Evolutionary conservation across 2,329 filamentous ascomycete genomes (phyloP).

Genomic region (Sarocladium kiliense): DNA sequence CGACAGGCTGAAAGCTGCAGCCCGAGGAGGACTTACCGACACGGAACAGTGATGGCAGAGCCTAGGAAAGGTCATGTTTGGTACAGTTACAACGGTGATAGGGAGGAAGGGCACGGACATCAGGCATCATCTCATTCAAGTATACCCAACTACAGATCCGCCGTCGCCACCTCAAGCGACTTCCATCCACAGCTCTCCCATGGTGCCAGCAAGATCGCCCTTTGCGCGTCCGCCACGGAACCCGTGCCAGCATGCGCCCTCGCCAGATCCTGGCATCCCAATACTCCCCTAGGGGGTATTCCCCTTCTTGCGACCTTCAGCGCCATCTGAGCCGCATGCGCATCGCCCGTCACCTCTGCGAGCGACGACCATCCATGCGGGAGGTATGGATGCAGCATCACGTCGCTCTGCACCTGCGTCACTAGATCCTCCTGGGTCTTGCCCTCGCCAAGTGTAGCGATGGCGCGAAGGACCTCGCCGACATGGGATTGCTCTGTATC

Average conservation of each 20-base stretch:
- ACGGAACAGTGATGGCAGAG: slow-evolving; percentile 3
- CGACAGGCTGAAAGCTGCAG: slow-evolving; percentile 58
- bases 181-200: slow-evolving; percentile 68
- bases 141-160: slow-evolving; percentile 12
- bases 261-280: slow-evolving; percentile 66
- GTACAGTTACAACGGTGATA: background rate
- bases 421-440: slow-evolving; percentile 46
- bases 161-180: slow-evolving; percentile 35
- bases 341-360: slow-evolving; percentile 50
- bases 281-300: slow-evolving; percentile 64
- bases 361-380: slow-evolving; percentile 78
- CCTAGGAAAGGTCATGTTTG: no score
- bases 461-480: slow-evolving; percentile 68
- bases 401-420: slow-evolving; percentile 65
- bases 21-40: slow-evolving; percentile 29
- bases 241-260: slow-evolving; percentile 71
- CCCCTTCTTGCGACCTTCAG: slow-evolving; percentile 70
- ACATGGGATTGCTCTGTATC: slow-evolving; percentile 63
- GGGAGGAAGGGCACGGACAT: slow-evolving; percentile 6
- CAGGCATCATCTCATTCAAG: slow-evolving; percentile 11
- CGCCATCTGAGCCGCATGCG: slow-evolving; percentile 68
- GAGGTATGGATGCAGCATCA: slow-evolving; percentile 76
- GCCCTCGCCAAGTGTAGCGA: slow-evolving; percentile 55
- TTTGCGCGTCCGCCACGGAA: slow-evolving; percentile 67
- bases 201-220: slow-evolving; percentile 73